A percentile compares a stretch with the other conserved stretches of the same genome.
These are phyloP conservation scores for Iris pallida DNA, from an alignment of 116 monocot species.

Conservation along the genomic window DNA sequence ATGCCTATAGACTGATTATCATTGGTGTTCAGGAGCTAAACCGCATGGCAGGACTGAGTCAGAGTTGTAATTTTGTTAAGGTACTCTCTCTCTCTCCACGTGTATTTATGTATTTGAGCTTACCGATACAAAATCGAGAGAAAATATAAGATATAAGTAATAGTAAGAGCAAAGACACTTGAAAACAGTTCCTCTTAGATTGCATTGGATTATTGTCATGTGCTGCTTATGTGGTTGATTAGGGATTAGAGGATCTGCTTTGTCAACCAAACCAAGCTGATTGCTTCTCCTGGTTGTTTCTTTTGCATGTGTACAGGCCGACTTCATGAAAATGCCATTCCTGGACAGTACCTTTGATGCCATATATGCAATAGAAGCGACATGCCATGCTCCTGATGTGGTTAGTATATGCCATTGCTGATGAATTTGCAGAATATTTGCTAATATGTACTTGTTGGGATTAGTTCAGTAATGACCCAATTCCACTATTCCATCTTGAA, in stretches of 20 bases:
- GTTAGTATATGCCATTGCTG: conserved; percentile 18
- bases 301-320: conserved; percentile 56
- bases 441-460: no score
- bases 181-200: no score
- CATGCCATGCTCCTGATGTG: conserved; percentile 91
- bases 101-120: not conserved
- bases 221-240: not conserved
- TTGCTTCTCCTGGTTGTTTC: not conserved
- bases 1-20: not conserved
- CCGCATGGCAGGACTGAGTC: conserved; percentile 43
- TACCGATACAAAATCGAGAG: not conserved
- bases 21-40: conserved; percentile 59
- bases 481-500: no score
- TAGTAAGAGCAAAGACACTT: no score
- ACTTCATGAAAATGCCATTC: conserved; percentile 97
- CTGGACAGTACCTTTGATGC: conserved; percentile 78
- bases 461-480: no score
- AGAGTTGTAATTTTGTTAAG: conserved; percentile 77
- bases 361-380: conserved; percentile 89
- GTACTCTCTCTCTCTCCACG: conserved; percentile 16
- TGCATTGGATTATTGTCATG: not conserved
- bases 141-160: no score
- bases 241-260: not conserved
- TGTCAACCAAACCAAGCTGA: not conserved
- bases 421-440: not conserved